These are phyloP conservation scores for Trichoderma simmonsii DNA, from an alignment of 2,329 filamentous ascomycete genomes.

Conservation along the genomic window DNA sequence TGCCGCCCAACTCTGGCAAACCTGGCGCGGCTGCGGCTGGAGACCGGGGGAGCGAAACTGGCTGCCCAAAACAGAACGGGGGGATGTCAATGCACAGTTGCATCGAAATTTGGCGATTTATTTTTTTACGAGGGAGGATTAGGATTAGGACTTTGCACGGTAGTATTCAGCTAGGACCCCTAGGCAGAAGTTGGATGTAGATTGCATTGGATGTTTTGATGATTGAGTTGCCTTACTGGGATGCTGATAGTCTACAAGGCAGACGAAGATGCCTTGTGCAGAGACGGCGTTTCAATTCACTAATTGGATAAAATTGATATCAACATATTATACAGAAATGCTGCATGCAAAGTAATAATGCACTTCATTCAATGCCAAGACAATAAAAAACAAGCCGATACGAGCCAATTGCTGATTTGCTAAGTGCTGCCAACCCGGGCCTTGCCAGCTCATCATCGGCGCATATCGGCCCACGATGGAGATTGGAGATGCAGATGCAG, in stretches of 20 bases:
- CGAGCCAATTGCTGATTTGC: neutral
- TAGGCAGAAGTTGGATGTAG: neutral
- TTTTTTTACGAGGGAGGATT: neutral
- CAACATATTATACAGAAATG: neutral
- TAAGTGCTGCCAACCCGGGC: neutral
- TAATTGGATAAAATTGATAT: neutral
- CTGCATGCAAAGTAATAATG: neutral
- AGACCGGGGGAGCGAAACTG: neutral
- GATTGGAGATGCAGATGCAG: neutral
- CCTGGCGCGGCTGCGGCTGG: neutral
- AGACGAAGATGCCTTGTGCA: neutral
- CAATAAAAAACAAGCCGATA: neutral
- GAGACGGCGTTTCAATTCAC: neutral
- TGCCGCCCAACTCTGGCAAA: neutral
- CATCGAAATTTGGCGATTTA: neutral
- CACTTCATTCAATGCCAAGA: neutral
- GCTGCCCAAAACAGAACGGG: neutral
- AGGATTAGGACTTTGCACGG: neutral
- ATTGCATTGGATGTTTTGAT: neutral
- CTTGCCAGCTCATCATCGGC: conserved; percentile 6
- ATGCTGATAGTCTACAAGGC: neutral
- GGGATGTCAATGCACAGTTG: neutral
- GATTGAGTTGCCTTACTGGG: neutral
- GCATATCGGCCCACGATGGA: neutral
- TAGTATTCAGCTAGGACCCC: neutral